Conservation (phyloP, 2,329 filamentous ascomycete genomes). For the Xylariaceae sp. region DNA sequence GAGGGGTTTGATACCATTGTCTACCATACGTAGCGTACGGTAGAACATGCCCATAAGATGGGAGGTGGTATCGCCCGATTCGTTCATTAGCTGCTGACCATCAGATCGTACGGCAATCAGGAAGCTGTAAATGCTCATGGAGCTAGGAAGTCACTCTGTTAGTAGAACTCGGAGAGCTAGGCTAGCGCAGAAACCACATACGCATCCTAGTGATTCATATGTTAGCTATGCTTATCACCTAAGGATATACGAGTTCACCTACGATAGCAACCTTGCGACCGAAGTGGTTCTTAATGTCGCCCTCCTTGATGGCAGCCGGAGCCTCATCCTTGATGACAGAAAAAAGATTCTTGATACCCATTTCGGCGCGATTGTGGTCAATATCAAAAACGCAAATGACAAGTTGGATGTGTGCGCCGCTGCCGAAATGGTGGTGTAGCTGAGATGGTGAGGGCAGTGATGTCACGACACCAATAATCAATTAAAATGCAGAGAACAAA, state of each 20-base stretch:
- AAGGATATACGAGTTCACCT: no score
- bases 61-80: slow-evolving; percentile 94
- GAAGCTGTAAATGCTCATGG: slow-evolving; percentile 99
- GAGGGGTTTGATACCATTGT: slow-evolving; percentile 97
- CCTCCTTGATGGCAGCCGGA: slow-evolving; percentile 92
- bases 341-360: slow-evolving; percentile 76
- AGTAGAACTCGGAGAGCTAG: background rate
- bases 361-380: slow-evolving; percentile 46
- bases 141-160: slow-evolving; percentile 54
- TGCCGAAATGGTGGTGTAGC: background rate
- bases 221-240: slow-evolving; percentile 28
- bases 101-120: slow-evolving; percentile 96
- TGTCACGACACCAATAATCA: slow-evolving; percentile 28
- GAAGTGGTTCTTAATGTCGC: slow-evolving; percentile 99
- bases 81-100: slow-evolving; percentile 93
- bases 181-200: slow-evolving; percentile 42
- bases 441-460: slow-evolving; percentile 11
- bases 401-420: background rate
- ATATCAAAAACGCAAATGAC: background rate
- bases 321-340: slow-evolving; percentile 88
- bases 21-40: slow-evolving; percentile 95
- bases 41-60: slow-evolving; percentile 99
- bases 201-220: slow-evolving; percentile 57
- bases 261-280: slow-evolving; percentile 98
- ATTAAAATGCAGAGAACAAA: slow-evolving; percentile 14